Percentiles rank a stretch among this genome's conserved stretches.
These are phyloP conservation scores for Populus hybrid DNA, from an alignment of 441 rosid species.

Conservation along the genomic window DNA sequence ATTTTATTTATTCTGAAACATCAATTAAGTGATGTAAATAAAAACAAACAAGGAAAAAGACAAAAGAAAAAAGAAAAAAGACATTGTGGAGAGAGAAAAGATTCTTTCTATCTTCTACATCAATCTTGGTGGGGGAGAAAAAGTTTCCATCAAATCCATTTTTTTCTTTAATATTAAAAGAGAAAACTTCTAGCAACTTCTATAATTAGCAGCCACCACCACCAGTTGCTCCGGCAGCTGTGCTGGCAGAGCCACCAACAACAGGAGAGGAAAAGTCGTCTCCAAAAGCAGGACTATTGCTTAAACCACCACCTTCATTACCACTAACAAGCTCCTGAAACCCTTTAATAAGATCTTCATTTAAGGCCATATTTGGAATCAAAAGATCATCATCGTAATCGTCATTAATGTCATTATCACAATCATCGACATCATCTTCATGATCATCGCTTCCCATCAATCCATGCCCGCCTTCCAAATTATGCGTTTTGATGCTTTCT, in stretches of 20 bases:
- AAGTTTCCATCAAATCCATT: constrained; percentile 3
- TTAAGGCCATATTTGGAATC: constrained; percentile 50
- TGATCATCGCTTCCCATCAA: constrained; percentile 17
- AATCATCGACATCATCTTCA: constrained; percentile 15
- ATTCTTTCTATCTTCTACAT: constrained; percentile 9
- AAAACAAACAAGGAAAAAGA: not conserved
- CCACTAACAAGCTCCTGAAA: constrained; percentile 29
- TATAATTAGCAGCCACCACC: constrained; percentile 15
- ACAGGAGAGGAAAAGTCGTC: constrained; percentile 20
- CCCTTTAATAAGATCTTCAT: constrained; percentile 50
- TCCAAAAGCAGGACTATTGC: constrained; percentile 13
- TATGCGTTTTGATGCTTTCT: constrained; percentile 17
- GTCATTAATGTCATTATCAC: constrained; percentile 28
- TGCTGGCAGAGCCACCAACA: constrained; percentile 15
- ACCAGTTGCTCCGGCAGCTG: constrained; percentile 23
- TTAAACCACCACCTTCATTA: constrained; percentile 17
- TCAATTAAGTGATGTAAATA: too few relatives aligned
- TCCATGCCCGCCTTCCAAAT: constrained; percentile 21
- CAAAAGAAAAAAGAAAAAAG: not conserved
- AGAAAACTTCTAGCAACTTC: not conserved
- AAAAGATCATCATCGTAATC: constrained; percentile 44
- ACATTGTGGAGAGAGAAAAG: constrained; percentile 8
- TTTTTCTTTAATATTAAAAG: not conserved
- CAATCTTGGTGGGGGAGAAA: not conserved
- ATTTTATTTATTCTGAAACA: too few relatives aligned